Evolutionary conservation across 2,329 filamentous ascomycete genomes (phyloP).

Genomic region (Geosmithia morbida): DNA sequence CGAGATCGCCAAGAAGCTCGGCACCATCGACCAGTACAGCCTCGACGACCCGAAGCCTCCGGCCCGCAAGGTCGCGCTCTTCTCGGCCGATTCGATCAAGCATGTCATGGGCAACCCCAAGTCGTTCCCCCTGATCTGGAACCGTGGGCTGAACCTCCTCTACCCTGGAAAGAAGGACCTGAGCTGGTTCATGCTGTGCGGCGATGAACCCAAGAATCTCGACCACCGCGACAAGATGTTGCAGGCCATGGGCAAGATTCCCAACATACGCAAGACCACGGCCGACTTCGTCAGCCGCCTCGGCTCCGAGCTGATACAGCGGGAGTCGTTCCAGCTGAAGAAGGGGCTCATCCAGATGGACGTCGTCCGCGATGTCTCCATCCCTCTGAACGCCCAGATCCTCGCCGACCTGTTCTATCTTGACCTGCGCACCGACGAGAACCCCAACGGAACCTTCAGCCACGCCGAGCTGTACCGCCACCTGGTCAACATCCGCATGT

Average conservation of each 20-base stretch:
- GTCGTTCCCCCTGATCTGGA: slow-evolving; percentile 19
- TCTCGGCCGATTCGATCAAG: slow-evolving; percentile 12
- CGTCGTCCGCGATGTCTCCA: slow-evolving; percentile 37
- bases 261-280: slow-evolving; percentile 14
- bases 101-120: slow-evolving; percentile 15
- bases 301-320: slow-evolving; percentile 22
- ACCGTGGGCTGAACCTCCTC: slow-evolving; percentile 12
- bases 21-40: slow-evolving; percentile 18
- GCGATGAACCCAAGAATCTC: slow-evolving; percentile 15
- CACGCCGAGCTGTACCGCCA: slow-evolving; percentile 24
- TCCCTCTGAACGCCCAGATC: slow-evolving; percentile 40
- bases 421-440: slow-evolving; percentile 38
- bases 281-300: slow-evolving; percentile 16
- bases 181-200: slow-evolving; percentile 23
- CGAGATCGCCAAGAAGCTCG: slow-evolving; percentile 21
- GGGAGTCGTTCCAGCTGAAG: slow-evolving; percentile 19
- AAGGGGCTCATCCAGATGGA: slow-evolving; percentile 24
- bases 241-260: slow-evolving; percentile 18
- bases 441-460: slow-evolving; percentile 31
- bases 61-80: slow-evolving; percentile 11
- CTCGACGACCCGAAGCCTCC: slow-evolving; percentile 20
- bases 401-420: slow-evolving; percentile 43
- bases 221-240: slow-evolving; percentile 14
- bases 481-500: slow-evolving; percentile 27
- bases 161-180: slow-evolving; percentile 21